Evolutionary conservation across 768 basidiomycete species (phyloP).

Genomic region (Cystofilobasidium capitatum): DNA sequence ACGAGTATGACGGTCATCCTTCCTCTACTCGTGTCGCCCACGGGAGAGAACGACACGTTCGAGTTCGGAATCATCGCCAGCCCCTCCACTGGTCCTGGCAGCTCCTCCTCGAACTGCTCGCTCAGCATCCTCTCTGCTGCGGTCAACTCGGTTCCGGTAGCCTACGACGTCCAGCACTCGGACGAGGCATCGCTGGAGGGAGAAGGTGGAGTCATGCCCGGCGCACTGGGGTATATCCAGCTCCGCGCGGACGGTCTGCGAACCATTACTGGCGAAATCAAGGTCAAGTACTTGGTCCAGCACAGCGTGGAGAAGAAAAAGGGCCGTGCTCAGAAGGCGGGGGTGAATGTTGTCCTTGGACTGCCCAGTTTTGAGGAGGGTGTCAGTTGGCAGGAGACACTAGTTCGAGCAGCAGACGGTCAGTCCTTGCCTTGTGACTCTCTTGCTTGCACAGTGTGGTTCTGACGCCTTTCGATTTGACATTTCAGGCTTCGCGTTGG

Average conservation of each 20-base stretch:
- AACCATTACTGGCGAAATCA: background rate
- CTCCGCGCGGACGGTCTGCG: conserved; percentile 10
- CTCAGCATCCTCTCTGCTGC: conserved; percentile 13
- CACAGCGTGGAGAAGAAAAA: background rate
- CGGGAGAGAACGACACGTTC: conserved; percentile 8
- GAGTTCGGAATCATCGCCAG: conserved; percentile 19
- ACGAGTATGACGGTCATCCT: conserved; percentile 7
- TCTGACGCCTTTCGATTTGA: background rate
- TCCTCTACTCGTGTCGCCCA: background rate
- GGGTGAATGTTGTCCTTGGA: background rate
- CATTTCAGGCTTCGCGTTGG: background rate
- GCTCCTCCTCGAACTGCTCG: background rate
- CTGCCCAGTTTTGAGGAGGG: conserved; percentile 16
- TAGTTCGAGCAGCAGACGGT: background rate
- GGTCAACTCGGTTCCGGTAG: background rate
- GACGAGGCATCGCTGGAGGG: background rate
- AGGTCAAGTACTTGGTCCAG: background rate
- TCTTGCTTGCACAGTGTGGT: background rate
- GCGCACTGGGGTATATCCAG: conserved; percentile 9
- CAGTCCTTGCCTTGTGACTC: background rate
- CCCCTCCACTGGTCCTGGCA: conserved; percentile 1
- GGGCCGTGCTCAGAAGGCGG: too few relatives aligned
- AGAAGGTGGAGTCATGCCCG: background rate
- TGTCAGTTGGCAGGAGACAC: background rate
- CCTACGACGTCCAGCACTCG: conserved; percentile 5